These are phyloP conservation scores for Bruguiera parviflora DNA, from an alignment of 345 rosid genomes.

Conservation along the genomic window DNA sequence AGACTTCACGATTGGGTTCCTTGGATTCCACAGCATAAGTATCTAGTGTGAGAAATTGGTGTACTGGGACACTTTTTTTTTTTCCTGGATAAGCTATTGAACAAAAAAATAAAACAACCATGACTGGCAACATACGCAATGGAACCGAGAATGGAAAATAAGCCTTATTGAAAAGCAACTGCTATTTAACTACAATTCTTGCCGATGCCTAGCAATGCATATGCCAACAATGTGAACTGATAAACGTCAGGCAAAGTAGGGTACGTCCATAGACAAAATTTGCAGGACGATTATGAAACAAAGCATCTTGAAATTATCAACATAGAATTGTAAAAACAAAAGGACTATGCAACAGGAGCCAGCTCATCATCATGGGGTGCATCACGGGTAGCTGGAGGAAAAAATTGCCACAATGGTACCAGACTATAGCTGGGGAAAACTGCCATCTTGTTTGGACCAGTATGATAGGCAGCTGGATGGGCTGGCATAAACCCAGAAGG, in stretches of 20 bases:
- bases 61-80: no score
- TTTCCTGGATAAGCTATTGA: neutral
- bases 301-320: conserved; percentile 19
- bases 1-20: no score
- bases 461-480: conserved; percentile 31
- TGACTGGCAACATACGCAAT: neutral
- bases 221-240: conserved; percentile 11
- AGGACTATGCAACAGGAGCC: conserved; percentile 32
- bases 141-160: neutral
- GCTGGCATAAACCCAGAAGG: conserved; percentile 24
- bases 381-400: conserved; percentile 21
- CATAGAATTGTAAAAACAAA: neutral
- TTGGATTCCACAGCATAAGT: no score
- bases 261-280: conserved; percentile 12
- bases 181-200: conserved; percentile 1
- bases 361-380: conserved; percentile 28
- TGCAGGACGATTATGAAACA: conserved; percentile 2
- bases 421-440: conserved; percentile 25
- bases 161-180: conserved; percentile 1
- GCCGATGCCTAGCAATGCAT: conserved; percentile 9
- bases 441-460: conserved; percentile 26
- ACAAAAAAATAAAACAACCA: neutral
- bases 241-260: conserved; percentile 12
- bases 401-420: conserved; percentile 31
- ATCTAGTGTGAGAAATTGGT: no score